Evolutionary conservation across 176 grass and related monocot genomes (phyloP).

Genomic region (Pontederia crassipes): DNA sequence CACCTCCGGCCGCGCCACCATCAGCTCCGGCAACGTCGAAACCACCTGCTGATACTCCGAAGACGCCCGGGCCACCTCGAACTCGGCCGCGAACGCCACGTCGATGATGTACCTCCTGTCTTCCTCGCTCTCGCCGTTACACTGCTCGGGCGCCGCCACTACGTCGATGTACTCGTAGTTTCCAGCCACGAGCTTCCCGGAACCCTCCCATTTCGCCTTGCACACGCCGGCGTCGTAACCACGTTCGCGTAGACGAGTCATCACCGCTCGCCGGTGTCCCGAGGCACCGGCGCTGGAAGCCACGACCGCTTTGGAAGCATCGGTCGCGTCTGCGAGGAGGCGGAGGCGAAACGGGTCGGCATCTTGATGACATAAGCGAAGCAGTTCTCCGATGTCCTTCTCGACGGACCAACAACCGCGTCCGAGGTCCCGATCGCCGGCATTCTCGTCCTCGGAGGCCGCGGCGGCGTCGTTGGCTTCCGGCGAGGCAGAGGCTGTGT

Average conservation of each 20-base stretch:
- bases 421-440: no score
- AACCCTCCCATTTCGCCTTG: constrained; percentile 29
- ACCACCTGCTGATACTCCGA: constrained; percentile 33
- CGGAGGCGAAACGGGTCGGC: no score
- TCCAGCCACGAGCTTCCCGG: constrained; percentile 14
- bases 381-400: constrained; percentile 21
- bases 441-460: no score
- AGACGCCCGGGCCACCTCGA: no score
- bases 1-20: constrained; percentile 43
- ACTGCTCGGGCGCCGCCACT: not conserved
- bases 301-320: no score
- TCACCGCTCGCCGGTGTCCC: constrained; percentile 18
- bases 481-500: no score
- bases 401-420: not conserved
- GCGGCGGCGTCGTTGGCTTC: no score
- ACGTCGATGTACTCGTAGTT: constrained; percentile 41
- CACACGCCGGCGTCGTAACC: constrained; percentile 15
- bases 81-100: constrained; percentile 28
- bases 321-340: no score
- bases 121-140: not conserved
- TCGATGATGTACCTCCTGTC: constrained; percentile 76
- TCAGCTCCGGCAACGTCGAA: constrained; percentile 16
- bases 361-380: not conserved
- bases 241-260: constrained; percentile 18
- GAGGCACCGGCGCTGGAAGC: no score